Base-by-base conservation (phyloP, 805 yeast genomes). In the Wickerhamiella slavikovae region DNA sequence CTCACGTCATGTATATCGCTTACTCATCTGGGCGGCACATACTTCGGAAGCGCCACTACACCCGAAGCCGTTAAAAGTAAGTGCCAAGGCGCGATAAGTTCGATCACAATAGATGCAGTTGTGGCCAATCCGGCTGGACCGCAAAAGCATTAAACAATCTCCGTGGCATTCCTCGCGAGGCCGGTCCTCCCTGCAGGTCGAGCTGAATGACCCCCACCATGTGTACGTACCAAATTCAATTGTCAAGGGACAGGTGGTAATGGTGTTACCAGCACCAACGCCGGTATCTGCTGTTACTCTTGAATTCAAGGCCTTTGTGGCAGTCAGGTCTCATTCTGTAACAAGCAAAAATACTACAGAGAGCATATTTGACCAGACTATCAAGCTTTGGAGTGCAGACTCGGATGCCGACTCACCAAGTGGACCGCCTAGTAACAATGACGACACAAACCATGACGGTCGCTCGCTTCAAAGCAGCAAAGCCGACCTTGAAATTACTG, bases 161-260 rank as follows among this genome's bases (percentile, higher is more conserved):
- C n/a, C n/a, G n/a, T n/a, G n/a, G 9, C 6, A 18, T 18, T 7
- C 21, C 21, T 6, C 10, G 21, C 21, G 10, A 18, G 21, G 21
- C 68, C 28, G 60, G 48, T 4, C 94, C 93, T 16, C 78, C 49
- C n/a, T n/a, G n/a, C 75, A 69, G 48, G 69, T 80, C 28, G 58
- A 59, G 26, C 56, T 80, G 27, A 74, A 71, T 36, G 71, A 72
- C 31, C 83, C 92, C 1, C 92, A 78, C 48, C 65, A 66, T 38
- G 54, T 64, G 3, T 79, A 74, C 67, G 54, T 58, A n/a, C 93
- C 94, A 0, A 89, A 85, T 11, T 93, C 79, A 30, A 63, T 62
- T 12, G 42, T 48, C 15, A 26, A 37, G 3, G 57, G 57, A 26
- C 36, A 35, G 19, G 52, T 48, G 18, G 45, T 52, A 16, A 34